phyloP scores from a whole-genome alignment of 495 filamentous ascomycete species.

The Cairneyella variabilis region DNA sequence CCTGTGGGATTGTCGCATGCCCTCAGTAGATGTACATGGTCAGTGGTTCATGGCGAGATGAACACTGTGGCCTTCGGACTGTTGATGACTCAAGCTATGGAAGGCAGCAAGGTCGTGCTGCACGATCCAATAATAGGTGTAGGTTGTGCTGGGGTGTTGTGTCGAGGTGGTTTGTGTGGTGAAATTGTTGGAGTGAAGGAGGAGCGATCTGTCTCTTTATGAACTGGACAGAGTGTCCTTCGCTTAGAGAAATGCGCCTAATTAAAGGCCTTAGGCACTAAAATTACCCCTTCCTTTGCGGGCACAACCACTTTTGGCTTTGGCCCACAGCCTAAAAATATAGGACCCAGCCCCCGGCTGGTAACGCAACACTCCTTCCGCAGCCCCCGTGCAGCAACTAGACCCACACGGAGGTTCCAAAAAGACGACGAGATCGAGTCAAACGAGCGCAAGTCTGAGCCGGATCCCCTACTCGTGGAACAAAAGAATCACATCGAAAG shows the following conservation, averaged over 20 bases:
- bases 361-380: neutral
- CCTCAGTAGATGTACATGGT: conserved; percentile 18
- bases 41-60: neutral
- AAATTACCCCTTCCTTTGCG: too few relatives aligned
- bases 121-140: conserved; percentile 12
- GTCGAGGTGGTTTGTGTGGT: too few relatives aligned
- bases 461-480: neutral
- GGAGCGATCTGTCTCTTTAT: too few relatives aligned
- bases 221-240: too few relatives aligned
- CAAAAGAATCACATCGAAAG: neutral
- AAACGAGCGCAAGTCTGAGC: neutral
- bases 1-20: neutral
- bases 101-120: conserved; percentile 9
- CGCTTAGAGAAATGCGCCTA: too few relatives aligned
- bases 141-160: too few relatives aligned
- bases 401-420: neutral
- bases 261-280: too few relatives aligned
- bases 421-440: neutral
- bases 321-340: neutral
- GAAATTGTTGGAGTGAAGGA: too few relatives aligned
- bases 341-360: neutral
- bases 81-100: conserved; percentile 3
- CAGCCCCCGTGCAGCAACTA: neutral
- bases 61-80: conserved; percentile 9
- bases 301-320: too few relatives aligned